Evolutionary conservation across 2,329 filamentous ascomycete species (phyloP), one percentile per base, ranked within the genome.

Genomic region (Sarocladium strictum): DNA sequence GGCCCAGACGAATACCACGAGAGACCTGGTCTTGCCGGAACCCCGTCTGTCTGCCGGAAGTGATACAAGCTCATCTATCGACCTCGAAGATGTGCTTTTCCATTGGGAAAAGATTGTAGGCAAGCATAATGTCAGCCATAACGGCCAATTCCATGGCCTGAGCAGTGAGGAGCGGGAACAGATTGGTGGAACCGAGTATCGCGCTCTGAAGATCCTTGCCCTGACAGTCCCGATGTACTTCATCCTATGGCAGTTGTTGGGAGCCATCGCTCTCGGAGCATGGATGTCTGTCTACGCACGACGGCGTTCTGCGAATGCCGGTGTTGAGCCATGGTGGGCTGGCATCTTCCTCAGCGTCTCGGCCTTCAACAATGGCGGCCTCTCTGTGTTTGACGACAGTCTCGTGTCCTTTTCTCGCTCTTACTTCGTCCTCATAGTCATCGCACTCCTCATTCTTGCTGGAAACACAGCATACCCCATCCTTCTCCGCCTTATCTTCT

Each of bases 331-430:
- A 32, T 87, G 81, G 81, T 88, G 85, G 84, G 72, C 83, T 2
- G 85, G 85, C 38, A 77, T 83, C 43, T 89, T 88, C 69, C 84
- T 86, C 57, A 81, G 81, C 2, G 77, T 83, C 3, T 86, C 82
- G 17, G 85, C 84, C 0, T 89, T 88, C 67, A 87, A 86, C 67
- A 88, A 87, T 60, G 83, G 78, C n/a, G 84, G 85, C 38, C 86
- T 89, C 83, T 80, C 79, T 19, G 71, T 87, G 33, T 69, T 87
- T 12, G 84, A 88, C 63, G 76, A 79, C 38, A 87, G 86, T 62
- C 84, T 89, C 71, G 71, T 80, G 3, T 79, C 80, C 0, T 86
- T 85, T 56, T 77, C 81, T 55, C 71, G 71, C 29, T 70, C 74
- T 1, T 74, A 75, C 58, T 79, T 78, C 56, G 74, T 79, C 6